Evolutionary conservation across 306 rosid genomes (phyloP).

Genomic region (Cicer chorassanicum): DNA sequence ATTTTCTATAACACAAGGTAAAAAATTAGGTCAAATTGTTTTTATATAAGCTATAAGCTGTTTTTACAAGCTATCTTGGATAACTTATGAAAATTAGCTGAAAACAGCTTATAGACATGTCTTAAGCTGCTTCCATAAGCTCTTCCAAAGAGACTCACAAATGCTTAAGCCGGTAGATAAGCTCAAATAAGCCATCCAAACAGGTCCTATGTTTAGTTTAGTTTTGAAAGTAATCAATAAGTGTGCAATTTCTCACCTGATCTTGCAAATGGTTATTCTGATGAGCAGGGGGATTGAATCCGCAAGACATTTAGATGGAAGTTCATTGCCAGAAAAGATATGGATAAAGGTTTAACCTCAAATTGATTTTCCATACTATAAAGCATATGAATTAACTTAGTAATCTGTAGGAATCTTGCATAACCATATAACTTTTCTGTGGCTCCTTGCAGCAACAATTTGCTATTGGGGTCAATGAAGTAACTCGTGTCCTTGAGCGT

Average conservation of each 20-base stretch:
- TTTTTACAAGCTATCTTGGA: too few relatives aligned
- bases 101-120: too few relatives aligned
- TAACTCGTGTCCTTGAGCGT: constrained; percentile 78
- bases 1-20: too few relatives aligned
- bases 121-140: too few relatives aligned
- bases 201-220: neutral
- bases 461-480: constrained; percentile 85
- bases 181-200: too few relatives aligned
- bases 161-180: too few relatives aligned
- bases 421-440: constrained; percentile 5
- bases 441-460: constrained; percentile 68
- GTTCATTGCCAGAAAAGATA: constrained; percentile 70
- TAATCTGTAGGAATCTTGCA: neutral
- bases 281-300: constrained; percentile 60
- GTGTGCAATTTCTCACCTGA: constrained; percentile 20
- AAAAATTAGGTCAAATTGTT: too few relatives aligned
- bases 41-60: too few relatives aligned
- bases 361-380: constrained; percentile 11
- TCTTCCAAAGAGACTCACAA: too few relatives aligned
- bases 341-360: constrained; percentile 69
- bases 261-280: constrained; percentile 24
- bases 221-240: constrained; percentile 3
- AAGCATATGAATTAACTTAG: neutral
- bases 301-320: constrained; percentile 56
- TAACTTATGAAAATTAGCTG: too few relatives aligned